A percentile compares a stretch with the other conserved stretches of the same genome.
These are phyloP conservation scores for Claviceps arundinis DNA, from an alignment of 2,329 filamentous ascomycete genomes.

Conservation along the genomic window DNA sequence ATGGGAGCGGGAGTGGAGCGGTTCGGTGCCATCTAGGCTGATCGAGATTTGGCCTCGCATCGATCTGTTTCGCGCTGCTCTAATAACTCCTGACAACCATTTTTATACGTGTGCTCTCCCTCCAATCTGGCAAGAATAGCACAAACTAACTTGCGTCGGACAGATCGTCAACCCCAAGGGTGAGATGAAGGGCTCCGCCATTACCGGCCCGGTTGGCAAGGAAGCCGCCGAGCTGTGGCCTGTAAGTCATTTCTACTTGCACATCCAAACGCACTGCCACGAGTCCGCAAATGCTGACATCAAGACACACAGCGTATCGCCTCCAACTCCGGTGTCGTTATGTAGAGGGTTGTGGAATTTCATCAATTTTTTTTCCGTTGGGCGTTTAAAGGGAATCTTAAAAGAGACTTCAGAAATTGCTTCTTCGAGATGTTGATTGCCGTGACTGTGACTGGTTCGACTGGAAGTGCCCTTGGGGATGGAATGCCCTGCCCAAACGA, in stretches of 20 bases:
- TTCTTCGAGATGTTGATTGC: background rate
- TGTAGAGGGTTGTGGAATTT: slow-evolving; percentile 42
- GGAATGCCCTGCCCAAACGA: too few relatives aligned
- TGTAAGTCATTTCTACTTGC: slow-evolving; percentile 44
- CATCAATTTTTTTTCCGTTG: slow-evolving; percentile 25
- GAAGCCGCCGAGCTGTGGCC: slow-evolving; percentile 99
- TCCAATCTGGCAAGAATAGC: background rate
- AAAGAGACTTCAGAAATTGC: slow-evolving; percentile 7
- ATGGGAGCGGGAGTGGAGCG: background rate
- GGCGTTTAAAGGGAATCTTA: slow-evolving; percentile 38
- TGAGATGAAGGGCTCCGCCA: slow-evolving; percentile 99
- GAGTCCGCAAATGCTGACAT: background rate
- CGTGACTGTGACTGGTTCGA: background rate
- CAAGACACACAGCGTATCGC: slow-evolving; percentile 67
- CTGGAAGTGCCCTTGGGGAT: background rate
- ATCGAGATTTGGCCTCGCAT: background rate
- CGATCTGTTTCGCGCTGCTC: background rate
- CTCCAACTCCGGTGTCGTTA: slow-evolving; percentile 99
- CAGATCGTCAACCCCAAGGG: slow-evolving; percentile 99
- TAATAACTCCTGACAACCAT: background rate
- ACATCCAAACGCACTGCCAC: background rate
- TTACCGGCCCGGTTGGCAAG: slow-evolving; percentile 98
- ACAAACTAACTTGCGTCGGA: slow-evolving; percentile 27
- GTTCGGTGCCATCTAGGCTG: background rate
- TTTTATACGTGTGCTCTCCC: background rate